Evolutionary conservation across 352 stramenopile species (phyloP), one percentile per base, ranked within the genome.

Genomic region (Phytophthora pini): DNA sequence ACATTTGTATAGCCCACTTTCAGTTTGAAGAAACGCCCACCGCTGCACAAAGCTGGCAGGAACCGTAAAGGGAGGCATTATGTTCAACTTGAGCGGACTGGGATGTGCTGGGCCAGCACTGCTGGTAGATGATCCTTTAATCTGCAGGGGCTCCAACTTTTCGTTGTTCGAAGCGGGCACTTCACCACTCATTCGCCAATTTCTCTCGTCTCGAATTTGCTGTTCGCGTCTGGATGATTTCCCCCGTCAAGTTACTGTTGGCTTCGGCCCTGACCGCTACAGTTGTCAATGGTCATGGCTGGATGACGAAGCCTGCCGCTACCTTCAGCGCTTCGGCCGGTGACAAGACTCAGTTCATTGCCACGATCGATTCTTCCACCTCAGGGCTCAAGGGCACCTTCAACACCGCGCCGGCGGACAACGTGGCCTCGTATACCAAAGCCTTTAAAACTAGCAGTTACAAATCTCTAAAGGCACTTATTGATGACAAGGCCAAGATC

Each of bases 291-390:
- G 67, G 38, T 12, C 67, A 74, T 46, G 67, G 67, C 32, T 74
- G 61, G 48, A 56, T 75, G 61, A 51, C 55, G 24, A 44, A 70
- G 2, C 67, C 67, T 10, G 44, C 15, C 5, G 55, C 51, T 17
- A 71, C 55, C 1, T 75, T 75, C 38, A n/a, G 43, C 1, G 24
- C 47, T 5, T 24, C 38, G 22, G 56, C 64, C 0, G 62, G 56
- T 5, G 62, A 74, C 55, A 46, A 50, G 36, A 53, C 67, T 2
- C 67, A 75, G 61, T 75, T 60, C 61, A 68, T 75, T 26, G 67
- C 50, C 9, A 71, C 67, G 4, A 75, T 75, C 38, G 67, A 75
- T 17, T 43, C 67, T 2, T 63, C 61, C 1, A 41, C 38, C 5
- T 68, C 67, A 3, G 61, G 61, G 10, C 48, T 75, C 9, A 68